phyloP scores from a whole-genome alignment of 495 filamentous ascomycete species.

The Neurospora sp. region DNA sequence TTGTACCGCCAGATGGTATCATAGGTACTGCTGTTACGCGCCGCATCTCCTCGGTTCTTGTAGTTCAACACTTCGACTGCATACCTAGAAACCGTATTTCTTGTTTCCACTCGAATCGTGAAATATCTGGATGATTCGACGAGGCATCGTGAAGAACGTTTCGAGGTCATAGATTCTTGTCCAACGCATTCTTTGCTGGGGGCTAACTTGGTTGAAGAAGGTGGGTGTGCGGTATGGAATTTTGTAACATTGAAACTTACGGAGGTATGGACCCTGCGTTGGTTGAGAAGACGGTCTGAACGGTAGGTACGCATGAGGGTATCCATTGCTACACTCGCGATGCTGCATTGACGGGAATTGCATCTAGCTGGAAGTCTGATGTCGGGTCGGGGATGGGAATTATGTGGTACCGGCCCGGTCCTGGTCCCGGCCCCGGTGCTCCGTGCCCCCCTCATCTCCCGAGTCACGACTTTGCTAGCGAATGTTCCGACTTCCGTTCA shows the following conservation, averaged over 20 bases:
- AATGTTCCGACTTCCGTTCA: not conserved
- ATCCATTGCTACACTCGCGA: not conserved
- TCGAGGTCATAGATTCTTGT: not conserved
- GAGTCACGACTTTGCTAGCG: not conserved
- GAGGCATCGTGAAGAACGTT: not conserved
- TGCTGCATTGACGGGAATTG: not conserved
- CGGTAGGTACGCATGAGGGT: not conserved
- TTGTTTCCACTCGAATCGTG: not conserved
- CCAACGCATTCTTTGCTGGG: not conserved
- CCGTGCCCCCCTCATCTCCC: not conserved
- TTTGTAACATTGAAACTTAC: not conserved
- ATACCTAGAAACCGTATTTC: not conserved
- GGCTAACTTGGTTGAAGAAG: not conserved
- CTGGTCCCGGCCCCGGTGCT: not conserved
- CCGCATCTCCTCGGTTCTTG: not conserved
- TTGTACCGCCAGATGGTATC: not conserved
- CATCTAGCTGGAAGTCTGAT: not conserved
- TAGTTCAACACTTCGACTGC: not conserved
- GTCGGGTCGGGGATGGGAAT: not conserved
- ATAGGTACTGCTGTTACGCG: not conserved
- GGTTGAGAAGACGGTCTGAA: not conserved
- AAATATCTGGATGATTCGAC: not conserved
- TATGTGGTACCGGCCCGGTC: not conserved
- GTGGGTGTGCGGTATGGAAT: not conserved
- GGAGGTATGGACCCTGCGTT: not conserved